phyloP scores from a whole-genome alignment of 306 rosid genomes.

The Prunus campanulata region DNA sequence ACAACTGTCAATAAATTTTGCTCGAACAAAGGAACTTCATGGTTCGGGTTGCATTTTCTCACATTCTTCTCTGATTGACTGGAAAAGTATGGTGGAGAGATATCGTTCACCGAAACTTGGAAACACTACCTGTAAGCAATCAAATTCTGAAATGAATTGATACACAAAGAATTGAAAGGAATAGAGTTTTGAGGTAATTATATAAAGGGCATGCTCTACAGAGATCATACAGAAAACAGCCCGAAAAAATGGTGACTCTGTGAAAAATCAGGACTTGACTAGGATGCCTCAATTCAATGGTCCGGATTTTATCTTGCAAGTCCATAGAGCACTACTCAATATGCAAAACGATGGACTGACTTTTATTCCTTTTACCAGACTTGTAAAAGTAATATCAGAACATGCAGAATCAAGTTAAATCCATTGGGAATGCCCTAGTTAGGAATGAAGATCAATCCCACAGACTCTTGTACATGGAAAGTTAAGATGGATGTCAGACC shows the following conservation, averaged over 20 bases:
- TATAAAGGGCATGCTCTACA: background rate
- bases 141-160: slow-evolving; percentile 6
- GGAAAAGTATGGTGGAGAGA: slow-evolving; percentile 73
- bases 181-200: background rate
- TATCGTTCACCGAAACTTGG: slow-evolving; percentile 94
- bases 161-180: background rate
- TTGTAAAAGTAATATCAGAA: background rate
- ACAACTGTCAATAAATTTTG: no score
- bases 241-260: background rate
- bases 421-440: no score
- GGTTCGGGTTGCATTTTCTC: slow-evolving; percentile 93
- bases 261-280: background rate
- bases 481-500: background rate
- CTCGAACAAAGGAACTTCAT: slow-evolving; percentile 29
- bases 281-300: background rate
- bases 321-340: background rate
- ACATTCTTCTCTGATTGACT: slow-evolving; percentile 88
- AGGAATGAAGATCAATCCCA: background rate
- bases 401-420: no score
- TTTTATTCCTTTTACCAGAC: background rate
- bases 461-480: background rate
- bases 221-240: background rate
- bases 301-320: background rate
- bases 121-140: slow-evolving; percentile 67
- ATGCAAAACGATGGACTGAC: background rate